Evolutionary conservation across 495 filamentous ascomycete genomes (phyloP).

Genomic region (Aspergillus asperescens): DNA sequence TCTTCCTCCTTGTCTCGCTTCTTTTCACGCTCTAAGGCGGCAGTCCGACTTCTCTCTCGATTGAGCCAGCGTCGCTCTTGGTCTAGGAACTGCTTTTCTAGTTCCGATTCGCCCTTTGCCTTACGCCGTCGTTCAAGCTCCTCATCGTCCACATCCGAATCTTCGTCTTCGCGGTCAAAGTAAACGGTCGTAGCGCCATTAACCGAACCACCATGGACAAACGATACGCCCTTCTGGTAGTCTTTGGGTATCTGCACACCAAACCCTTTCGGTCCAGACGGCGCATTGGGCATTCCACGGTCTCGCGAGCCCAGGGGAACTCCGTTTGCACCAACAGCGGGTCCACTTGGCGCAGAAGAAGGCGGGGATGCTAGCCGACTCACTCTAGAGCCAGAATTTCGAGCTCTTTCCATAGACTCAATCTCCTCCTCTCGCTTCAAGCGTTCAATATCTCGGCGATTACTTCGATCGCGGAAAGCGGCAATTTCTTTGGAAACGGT

Average conservation of each 20-base stretch:
- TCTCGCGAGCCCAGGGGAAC: slow-evolving; percentile 83
- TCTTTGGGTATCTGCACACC: slow-evolving; percentile 70
- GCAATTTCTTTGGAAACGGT: slow-evolving; percentile 92
- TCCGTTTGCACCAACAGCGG: slow-evolving; percentile 69
- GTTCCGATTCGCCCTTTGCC: slow-evolving; percentile 65
- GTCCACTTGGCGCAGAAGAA: slow-evolving; percentile 60
- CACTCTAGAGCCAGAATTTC: slow-evolving; percentile 58
- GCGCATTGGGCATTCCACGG: slow-evolving; percentile 64
- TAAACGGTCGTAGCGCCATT: slow-evolving; percentile 52
- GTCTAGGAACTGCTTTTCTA: slow-evolving; percentile 77
- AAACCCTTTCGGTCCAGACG: slow-evolving; percentile 69
- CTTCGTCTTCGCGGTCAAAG: slow-evolving; percentile 71
- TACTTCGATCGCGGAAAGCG: slow-evolving; percentile 88
- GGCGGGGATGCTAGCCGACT: slow-evolving; percentile 69
- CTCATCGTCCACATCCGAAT: slow-evolving; percentile 80
- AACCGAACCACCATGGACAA: slow-evolving; percentile 74
- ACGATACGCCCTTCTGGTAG: slow-evolving; percentile 76
- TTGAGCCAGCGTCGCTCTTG: slow-evolving; percentile 87
- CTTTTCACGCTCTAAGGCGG: slow-evolving; percentile 77
- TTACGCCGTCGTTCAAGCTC: slow-evolving; percentile 73
- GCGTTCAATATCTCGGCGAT: slow-evolving; percentile 79
- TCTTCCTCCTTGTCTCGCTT: slow-evolving; percentile 71
- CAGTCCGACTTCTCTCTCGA: slow-evolving; percentile 74
- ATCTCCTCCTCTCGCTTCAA: slow-evolving; percentile 84
- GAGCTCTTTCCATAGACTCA: slow-evolving; percentile 75